Conservation (phyloP, 2,329 filamentous ascomycete species). For the Nemania serpens region DNA sequence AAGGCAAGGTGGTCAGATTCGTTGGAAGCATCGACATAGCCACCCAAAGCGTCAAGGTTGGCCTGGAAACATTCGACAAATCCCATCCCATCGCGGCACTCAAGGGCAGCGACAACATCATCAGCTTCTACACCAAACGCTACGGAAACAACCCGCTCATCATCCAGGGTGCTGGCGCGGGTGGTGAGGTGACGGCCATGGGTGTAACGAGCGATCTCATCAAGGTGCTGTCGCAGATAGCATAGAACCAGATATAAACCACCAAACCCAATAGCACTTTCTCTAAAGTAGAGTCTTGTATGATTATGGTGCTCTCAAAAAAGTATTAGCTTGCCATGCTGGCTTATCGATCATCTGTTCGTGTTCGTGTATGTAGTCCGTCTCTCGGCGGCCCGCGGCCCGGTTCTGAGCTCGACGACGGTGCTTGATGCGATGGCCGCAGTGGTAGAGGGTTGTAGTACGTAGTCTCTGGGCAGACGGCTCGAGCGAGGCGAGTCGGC, state of each 20-base stretch:
- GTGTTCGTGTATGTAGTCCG: conserved; percentile 24
- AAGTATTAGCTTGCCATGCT: neutral
- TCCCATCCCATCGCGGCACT: conserved; percentile 90
- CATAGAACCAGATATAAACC: conserved; percentile 42
- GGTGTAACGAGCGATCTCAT: conserved; percentile 92
- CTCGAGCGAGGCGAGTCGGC: conserved; percentile 30
- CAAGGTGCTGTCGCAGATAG: conserved; percentile 79
- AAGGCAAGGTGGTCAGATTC: conserved; percentile 91
- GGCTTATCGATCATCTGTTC: conserved; percentile 18
- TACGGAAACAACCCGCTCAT: conserved; percentile 92
- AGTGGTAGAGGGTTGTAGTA: conserved; percentile 18
- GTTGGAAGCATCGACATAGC: conserved; percentile 90
- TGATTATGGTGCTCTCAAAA: conserved; percentile 12
- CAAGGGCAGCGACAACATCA: conserved; percentile 98
- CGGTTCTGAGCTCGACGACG: conserved; percentile 16
- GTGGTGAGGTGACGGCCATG: conserved; percentile 96
- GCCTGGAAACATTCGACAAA: conserved; percentile 84
- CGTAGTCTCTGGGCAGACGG: conserved; percentile 26
- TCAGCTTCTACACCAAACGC: conserved; percentile 96
- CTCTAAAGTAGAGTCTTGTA: conserved; percentile 14
- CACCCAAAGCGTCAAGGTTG: conserved; percentile 85
- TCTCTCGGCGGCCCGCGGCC: conserved; percentile 24
- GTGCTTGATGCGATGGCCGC: conserved; percentile 22
- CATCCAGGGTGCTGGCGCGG: conserved; percentile 91
- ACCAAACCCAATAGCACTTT: conserved; percentile 19